Evolutionary conservation across 805 yeast species (phyloP), one percentile per base, ranked within the genome.

Genomic region (Candida gorgasii): DNA sequence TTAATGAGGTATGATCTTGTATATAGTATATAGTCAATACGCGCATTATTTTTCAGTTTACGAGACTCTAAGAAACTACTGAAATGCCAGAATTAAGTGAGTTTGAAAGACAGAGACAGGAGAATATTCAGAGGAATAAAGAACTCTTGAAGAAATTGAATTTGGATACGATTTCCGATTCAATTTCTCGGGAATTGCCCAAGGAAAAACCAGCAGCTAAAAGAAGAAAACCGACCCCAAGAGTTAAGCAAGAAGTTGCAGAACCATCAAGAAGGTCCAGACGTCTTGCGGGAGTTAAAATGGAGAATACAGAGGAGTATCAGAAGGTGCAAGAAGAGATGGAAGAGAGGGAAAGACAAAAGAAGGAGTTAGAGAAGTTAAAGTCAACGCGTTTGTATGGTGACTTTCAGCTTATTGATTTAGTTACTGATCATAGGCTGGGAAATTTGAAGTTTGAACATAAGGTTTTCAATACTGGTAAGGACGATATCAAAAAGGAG

Each of bases 81-180:
- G 28, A 11, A n/a, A 52, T 57, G 61, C 54, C 53, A 8, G 47
- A 46, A 16, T 36, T 83, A 22, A 76, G 86, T 1, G 88, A 82
- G 26, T 84, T 86, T 56, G 93, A 86, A 60, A 76, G 69, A 53
- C 82, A 80, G 56, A 64, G 95, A 45, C 82, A 76, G 55, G 87
- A 79, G 45, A 89, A 88, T 57, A 93, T 92, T 46, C 86, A 81
- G 49, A 73, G 98, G 38, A 93, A 92, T 63, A 80, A 82, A 59
- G 86, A 81, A 50, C 74, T 90, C 17, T 69, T 92, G 40, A 73
- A 79, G 51, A 80, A 84, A 50, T 72, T 92, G 49, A 85, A 89
- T 49, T 69, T 92, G 14, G 82, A 79, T 39, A 63, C 78, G 9
- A 61, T 84, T 3, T 72, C 84, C 1, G 62, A 66, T 23, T 80